Evolutionary conservation across 495 filamentous ascomycete species (phyloP).

Genomic region (Aspergillus bridgeri): DNA sequence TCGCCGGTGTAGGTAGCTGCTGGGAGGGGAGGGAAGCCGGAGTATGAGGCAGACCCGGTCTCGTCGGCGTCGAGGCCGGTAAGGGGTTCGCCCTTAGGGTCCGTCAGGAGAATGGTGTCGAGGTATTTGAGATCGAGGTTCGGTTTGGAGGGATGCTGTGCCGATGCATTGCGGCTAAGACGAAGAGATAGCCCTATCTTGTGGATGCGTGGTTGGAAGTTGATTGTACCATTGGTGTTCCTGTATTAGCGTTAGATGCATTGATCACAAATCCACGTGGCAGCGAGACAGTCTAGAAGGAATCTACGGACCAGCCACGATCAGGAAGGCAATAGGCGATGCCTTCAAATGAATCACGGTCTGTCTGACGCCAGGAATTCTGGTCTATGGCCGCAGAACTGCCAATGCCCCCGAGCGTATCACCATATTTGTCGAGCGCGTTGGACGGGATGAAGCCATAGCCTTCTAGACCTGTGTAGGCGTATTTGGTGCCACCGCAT

Average conservation of each 20-base stretch:
- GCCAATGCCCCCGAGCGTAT: conserved; percentile 69
- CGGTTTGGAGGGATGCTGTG: conserved; percentile 53
- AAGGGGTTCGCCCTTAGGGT: conserved; percentile 62
- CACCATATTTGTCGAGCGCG: conserved; percentile 65
- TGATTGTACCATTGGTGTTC: conserved; percentile 73
- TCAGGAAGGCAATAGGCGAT: conserved; percentile 66
- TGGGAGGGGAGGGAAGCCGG: conserved; percentile 64
- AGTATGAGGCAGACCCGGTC: conserved; percentile 48
- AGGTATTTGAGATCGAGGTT: conserved; percentile 66
- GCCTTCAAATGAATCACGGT: conserved; percentile 56
- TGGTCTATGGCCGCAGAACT: conserved; percentile 64
- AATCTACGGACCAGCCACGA: conserved; percentile 57
- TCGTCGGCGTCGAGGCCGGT: conserved; percentile 69
- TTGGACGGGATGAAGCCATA: conserved; percentile 62
- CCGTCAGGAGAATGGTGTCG: conserved; percentile 65
- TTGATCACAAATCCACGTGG: background rate
- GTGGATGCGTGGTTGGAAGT: conserved; percentile 72
- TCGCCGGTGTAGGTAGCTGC: conserved; percentile 65
- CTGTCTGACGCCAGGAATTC: conserved; percentile 57
- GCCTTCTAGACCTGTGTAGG: conserved; percentile 67
- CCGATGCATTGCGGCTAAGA: conserved; percentile 51
- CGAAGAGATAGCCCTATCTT: conserved; percentile 61
- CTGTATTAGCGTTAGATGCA: conserved; percentile 28
- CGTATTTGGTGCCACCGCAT: conserved; percentile 63
- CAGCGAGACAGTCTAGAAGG: background rate